These are phyloP conservation scores for Nicotiana knightiana DNA, from an alignment of 257 asterid genomes.

Conservation along the genomic window DNA sequence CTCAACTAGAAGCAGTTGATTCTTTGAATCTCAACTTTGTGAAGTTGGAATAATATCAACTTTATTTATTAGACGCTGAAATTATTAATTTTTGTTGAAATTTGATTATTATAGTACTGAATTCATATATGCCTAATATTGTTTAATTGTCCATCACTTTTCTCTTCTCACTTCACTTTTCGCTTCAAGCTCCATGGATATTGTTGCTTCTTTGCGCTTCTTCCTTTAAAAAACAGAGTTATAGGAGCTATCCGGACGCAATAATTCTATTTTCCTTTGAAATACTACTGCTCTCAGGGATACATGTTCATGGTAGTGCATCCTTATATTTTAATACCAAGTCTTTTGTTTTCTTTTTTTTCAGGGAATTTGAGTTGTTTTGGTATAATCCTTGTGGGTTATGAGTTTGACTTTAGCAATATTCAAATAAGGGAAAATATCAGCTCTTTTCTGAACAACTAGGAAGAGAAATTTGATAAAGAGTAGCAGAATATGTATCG, in stretches of 20 bases:
- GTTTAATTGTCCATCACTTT: background rate
- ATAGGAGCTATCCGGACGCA: background rate
- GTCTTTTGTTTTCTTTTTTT: background rate
- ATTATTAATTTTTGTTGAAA: background rate
- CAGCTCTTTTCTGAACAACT: background rate
- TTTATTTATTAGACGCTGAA: background rate
- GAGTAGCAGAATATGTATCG: conserved; percentile 39
- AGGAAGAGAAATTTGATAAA: conserved; percentile 25
- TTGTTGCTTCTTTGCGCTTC: background rate
- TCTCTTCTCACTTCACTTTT: background rate
- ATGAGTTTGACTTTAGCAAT: background rate
- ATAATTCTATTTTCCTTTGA: background rate
- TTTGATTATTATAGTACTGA: background rate
- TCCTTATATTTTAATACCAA: background rate
- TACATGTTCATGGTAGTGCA: background rate
- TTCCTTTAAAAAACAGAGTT: background rate
- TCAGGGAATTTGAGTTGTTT: background rate
- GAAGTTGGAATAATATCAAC: background rate
- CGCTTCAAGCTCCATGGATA: background rate
- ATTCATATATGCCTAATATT: background rate
- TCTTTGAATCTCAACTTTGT: conserved; percentile 1
- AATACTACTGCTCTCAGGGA: background rate
- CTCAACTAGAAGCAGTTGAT: background rate
- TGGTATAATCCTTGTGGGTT: background rate
- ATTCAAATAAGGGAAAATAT: background rate